Evolutionary conservation across 1,284 basidiomycete species (phyloP).

Genomic region (Cryptococcus amylolentus): DNA sequence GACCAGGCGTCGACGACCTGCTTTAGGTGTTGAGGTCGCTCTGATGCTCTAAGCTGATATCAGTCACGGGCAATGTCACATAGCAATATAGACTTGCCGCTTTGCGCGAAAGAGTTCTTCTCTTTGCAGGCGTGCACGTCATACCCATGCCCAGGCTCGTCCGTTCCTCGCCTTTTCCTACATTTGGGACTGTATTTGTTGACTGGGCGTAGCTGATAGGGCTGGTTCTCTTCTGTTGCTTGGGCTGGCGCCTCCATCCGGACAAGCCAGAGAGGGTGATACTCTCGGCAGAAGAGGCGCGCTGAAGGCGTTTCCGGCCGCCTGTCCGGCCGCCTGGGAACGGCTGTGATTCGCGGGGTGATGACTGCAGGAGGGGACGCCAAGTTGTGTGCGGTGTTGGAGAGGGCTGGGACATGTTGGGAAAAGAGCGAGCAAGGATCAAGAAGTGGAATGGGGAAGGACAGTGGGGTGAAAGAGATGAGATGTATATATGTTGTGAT

Average conservation of each 20-base stretch:
- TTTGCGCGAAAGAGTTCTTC: constrained; percentile 4
- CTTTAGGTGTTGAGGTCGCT: constrained; percentile 12
- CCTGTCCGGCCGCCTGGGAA: constrained; percentile 1
- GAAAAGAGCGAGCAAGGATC: neutral
- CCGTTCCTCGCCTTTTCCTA: neutral
- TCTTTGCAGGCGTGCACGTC: constrained; percentile 22
- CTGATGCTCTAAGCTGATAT: constrained; percentile 13
- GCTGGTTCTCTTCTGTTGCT: neutral
- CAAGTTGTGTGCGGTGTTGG: constrained; percentile 5
- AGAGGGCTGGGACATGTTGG: constrained; percentile 1
- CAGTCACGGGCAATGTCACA: neutral
- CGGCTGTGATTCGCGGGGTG: constrained; percentile 1
- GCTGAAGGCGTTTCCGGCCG: neutral
- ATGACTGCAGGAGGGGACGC: constrained; percentile 8
- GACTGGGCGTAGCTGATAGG: no score
- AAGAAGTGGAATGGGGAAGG: neutral
- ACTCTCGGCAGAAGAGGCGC: constrained; percentile 4
- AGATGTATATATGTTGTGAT: no score
- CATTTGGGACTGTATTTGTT: neutral
- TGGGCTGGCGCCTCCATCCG: constrained; percentile 14
- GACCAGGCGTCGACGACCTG: no score
- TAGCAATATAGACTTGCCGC: neutral
- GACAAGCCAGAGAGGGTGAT: constrained; percentile 11
- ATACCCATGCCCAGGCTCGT: constrained; percentile 25
- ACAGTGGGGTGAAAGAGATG: neutral